Percentiles rank a stretch among this genome's conserved stretches.
These are phyloP conservation scores for Berberis vulgaris DNA, from an alignment of 164 flowering plant genomes.

Conservation along the genomic window DNA sequence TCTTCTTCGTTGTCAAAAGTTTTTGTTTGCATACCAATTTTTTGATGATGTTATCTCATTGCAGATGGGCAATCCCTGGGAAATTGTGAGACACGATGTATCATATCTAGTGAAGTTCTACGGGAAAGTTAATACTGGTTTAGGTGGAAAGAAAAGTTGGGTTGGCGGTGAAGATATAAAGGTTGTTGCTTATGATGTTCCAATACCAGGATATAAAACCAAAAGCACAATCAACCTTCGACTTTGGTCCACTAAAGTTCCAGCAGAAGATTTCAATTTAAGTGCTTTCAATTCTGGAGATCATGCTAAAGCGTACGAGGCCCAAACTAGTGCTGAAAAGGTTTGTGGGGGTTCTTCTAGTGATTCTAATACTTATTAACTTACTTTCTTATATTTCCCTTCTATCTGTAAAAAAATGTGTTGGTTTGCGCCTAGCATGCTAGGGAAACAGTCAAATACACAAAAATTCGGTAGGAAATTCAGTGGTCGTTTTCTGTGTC, in stretches of 20 bases:
- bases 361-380: too few species aligned
- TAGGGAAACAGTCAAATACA: too few species aligned
- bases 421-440: too few species aligned
- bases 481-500: too few species aligned
- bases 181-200: conserved; percentile 95
- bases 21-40: neutral
- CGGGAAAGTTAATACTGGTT: conserved; percentile 49
- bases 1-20: neutral
- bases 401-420: too few species aligned
- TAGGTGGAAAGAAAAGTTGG: conserved; percentile 70
- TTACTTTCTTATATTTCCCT: too few species aligned
- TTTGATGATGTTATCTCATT: conserved; percentile 3
- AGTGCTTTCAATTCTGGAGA: conserved; percentile 88
- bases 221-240: conserved; percentile 94
- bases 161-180: conserved; percentile 80
- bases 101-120: conserved; percentile 81
- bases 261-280: conserved; percentile 61
- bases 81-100: conserved; percentile 86
- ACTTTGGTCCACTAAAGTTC: conserved; percentile 96
- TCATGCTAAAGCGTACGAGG: conserved; percentile 91
- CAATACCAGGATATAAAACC: conserved; percentile 97
- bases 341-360: too few species aligned
- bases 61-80: conserved; percentile 99
- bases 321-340: conserved; percentile 6
- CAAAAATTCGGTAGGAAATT: too few species aligned